These are phyloP conservation scores for Clonostachys rosea DNA, from an alignment of 2,329 filamentous ascomycete species.

Conservation along the genomic window DNA sequence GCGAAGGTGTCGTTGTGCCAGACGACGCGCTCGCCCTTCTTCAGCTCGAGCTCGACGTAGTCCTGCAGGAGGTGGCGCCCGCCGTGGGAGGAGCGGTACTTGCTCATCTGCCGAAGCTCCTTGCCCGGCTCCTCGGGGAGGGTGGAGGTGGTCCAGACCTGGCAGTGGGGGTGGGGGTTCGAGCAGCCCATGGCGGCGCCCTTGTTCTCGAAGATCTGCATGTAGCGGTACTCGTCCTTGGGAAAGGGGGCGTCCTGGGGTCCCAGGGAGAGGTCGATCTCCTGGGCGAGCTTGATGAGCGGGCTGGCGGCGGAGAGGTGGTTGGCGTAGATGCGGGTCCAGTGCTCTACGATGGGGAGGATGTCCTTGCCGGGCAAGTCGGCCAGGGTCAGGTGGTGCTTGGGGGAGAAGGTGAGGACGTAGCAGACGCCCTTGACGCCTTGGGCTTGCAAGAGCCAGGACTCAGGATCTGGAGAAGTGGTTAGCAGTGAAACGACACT, in stretches of 20 bases:
- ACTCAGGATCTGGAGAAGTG: conserved; percentile 13
- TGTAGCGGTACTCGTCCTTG: conserved; percentile 80
- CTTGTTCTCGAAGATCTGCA: conserved; percentile 99
- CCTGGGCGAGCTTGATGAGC: conserved; percentile 38
- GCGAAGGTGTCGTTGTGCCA: conserved; percentile 84
- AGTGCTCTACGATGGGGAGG: conserved; percentile 78
- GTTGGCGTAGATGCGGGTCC: conserved; percentile 84
- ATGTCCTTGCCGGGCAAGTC: conserved; percentile 79
- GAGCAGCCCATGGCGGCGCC: conserved; percentile 97
- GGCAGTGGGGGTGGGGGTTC: conserved; percentile 95
- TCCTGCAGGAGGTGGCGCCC: conserved; percentile 78
- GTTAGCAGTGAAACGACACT: too few species aligned
- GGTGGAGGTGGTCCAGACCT: conserved; percentile 91
- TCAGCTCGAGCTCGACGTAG: conserved; percentile 77
- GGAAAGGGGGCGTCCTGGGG: conserved; percentile 38
- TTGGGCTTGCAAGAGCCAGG: conserved; percentile 74
- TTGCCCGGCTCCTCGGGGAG: conserved; percentile 83
- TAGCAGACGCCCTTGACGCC: conserved; percentile 94
- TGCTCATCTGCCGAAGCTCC: conserved; percentile 73
- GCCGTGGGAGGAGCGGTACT: conserved; percentile 69
- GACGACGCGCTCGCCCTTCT: conserved; percentile 80
- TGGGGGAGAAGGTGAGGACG: conserved; percentile 89
- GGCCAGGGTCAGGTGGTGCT: conserved; percentile 87
- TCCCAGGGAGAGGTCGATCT: conserved; percentile 30
- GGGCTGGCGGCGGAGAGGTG: conserved; percentile 72